A percentile compares a stretch with the other conserved stretches of the same genome.
phyloP scores from a whole-genome alignment of 441 rosid genomes.

The Flueggea neowawraea region DNA sequence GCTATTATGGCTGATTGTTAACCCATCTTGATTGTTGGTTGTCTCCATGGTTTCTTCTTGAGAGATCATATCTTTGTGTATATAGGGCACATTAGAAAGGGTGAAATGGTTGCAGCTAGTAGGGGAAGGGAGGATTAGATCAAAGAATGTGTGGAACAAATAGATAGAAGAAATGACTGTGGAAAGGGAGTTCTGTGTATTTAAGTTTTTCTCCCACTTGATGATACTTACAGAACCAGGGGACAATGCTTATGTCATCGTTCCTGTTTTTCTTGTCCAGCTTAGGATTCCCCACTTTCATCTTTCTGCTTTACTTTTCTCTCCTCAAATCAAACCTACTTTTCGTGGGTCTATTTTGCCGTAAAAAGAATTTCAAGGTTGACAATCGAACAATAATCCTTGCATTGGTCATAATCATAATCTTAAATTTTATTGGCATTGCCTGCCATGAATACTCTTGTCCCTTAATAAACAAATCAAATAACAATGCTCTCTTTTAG shows the following conservation, averaged over 20 bases:
- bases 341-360: conserved; percentile 29
- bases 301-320: conserved; percentile 17
- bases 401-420: conserved; percentile 23
- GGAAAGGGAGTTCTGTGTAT: conserved; percentile 18
- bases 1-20: conserved; percentile 15
- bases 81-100: background rate
- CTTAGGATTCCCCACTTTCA: conserved; percentile 59
- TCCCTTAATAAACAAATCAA: conserved; percentile 7
- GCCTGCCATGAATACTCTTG: conserved; percentile 17
- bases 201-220: conserved; percentile 29
- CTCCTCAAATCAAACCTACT: conserved; percentile 29
- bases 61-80: conserved; percentile 31
- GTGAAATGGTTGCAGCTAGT: background rate
- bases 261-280: conserved; percentile 31
- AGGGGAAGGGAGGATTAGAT: conserved; percentile 20
- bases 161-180: conserved; percentile 22
- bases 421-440: conserved; percentile 9
- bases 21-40: conserved; percentile 19
- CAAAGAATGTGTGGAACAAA: conserved; percentile 27
- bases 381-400: conserved; percentile 17
- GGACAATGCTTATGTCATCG: conserved; percentile 42
- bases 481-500: background rate
- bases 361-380: conserved; percentile 25
- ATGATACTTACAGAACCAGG: conserved; percentile 36
- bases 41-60: conserved; percentile 29